Percentiles rank a stretch among this genome's conserved stretches.
These are phyloP conservation scores for Zygosaccharomyces pseudobailii DNA, from an alignment of 1,139 yeast genomes.

Conservation along the genomic window DNA sequence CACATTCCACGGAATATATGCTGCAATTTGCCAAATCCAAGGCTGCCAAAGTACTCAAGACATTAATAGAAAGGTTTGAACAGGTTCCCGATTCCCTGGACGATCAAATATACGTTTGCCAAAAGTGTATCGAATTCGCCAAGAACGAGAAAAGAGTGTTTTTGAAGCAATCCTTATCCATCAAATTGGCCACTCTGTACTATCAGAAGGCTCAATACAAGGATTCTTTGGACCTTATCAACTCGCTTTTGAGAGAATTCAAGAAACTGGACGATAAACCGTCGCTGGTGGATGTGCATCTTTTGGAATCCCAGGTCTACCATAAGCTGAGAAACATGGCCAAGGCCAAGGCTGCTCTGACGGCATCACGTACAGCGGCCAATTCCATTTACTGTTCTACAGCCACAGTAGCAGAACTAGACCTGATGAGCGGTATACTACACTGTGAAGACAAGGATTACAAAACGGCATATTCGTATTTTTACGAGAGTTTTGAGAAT, in stretches of 20 bases:
- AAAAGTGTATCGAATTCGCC: constrained; percentile 87
- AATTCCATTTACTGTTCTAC: constrained; percentile 95
- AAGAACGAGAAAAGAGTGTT: constrained; percentile 77
- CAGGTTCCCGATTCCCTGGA: constrained; percentile 62
- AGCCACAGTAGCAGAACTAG: constrained; percentile 89
- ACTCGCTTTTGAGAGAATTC: constrained; percentile 71
- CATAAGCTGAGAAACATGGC: constrained; percentile 90
- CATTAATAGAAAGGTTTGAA: constrained; percentile 75
- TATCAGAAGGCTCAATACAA: constrained; percentile 61
- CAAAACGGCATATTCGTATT: constrained; percentile 92
- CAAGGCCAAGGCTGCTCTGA: constrained; percentile 88
- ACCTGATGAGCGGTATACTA: constrained; percentile 89
- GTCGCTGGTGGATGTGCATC: constrained; percentile 90
- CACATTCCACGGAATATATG: constrained; percentile 66
- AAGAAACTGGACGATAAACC: constrained; percentile 94
- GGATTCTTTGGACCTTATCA: constrained; percentile 69
- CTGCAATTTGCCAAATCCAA: constrained; percentile 83
- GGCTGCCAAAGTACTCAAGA: constrained; percentile 80
- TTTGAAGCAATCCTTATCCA: constrained; percentile 80
- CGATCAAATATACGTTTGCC: constrained; percentile 67
- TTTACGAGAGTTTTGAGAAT: constrained; percentile 92
- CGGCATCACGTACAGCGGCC: constrained; percentile 95
- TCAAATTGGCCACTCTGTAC: constrained; percentile 73
- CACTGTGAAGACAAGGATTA: constrained; percentile 97
- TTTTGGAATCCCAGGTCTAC: constrained; percentile 83